A percentile compares a stretch with the other conserved stretches of the same genome.
These are phyloP conservation scores for Celoporthe dispersa DNA, from an alignment of 2,329 filamentous ascomycete genomes.

Conservation along the genomic window DNA sequence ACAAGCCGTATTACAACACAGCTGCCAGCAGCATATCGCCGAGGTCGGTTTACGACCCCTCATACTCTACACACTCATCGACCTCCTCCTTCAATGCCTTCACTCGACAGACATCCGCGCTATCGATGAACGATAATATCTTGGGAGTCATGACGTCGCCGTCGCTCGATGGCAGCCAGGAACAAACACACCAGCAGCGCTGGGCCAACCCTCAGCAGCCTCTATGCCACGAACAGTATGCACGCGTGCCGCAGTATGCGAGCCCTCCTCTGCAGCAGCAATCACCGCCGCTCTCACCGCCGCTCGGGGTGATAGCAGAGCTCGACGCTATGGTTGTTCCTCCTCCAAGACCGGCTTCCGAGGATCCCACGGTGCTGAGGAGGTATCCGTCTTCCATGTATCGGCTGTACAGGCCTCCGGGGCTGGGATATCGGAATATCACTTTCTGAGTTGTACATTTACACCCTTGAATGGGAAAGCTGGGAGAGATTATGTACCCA, in stretches of 20 bases:
- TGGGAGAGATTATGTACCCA: neutral
- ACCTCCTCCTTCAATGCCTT: neutral
- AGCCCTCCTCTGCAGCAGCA: neutral
- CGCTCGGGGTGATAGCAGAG: conserved; percentile 15
- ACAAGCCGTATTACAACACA: neutral
- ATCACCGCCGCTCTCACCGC: neutral
- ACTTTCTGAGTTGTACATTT: neutral
- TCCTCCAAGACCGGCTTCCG: conserved; percentile 10
- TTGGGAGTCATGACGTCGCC: neutral
- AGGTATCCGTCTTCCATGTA: conserved; percentile 5
- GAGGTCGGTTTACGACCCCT: conserved; percentile 10
- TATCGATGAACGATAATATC: conserved; percentile 9
- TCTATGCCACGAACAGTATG: neutral
- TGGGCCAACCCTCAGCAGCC: neutral
- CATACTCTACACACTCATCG: conserved; percentile 9
- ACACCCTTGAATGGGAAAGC: neutral
- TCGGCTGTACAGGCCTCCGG: conserved; percentile 20
- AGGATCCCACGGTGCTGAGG: conserved; percentile 1
- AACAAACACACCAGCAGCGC: conserved; percentile 3
- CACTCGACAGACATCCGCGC: conserved; percentile 15
- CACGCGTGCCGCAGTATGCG: neutral
- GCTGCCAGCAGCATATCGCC: neutral
- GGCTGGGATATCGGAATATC: neutral
- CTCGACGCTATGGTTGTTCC: conserved; percentile 20
- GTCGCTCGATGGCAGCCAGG: neutral